Percentiles rank a stretch among this genome's conserved stretches.
Evolutionary conservation across 305 asterid genomes (phyloP).

Genomic region (Fraxinus floribunda): DNA sequence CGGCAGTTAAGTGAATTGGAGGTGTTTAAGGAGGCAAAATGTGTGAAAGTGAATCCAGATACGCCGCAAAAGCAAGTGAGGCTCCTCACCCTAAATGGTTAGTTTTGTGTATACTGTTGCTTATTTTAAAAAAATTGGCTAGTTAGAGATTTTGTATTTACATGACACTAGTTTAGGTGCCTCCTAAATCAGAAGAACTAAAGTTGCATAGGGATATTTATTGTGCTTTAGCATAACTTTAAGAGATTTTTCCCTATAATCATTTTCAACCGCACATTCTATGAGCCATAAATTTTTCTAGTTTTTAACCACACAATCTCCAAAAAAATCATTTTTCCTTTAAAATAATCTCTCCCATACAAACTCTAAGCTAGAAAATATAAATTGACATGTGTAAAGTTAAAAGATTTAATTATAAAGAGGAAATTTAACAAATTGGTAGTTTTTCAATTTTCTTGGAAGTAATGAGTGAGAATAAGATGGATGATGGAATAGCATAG

Average conservation of each 20-base stretch:
- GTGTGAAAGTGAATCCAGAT: slow-evolving; percentile 96
- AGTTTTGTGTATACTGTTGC: slow-evolving; percentile 15
- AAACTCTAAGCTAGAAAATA: not conserved
- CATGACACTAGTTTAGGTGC: not conserved
- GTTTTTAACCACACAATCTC: not conserved
- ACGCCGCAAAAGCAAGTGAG: slow-evolving; percentile 95
- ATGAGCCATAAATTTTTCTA: not conserved
- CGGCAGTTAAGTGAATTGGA: slow-evolving; percentile 71
- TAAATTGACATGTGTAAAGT: not conserved
- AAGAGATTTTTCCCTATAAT: not conserved
- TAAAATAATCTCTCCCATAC: not conserved
- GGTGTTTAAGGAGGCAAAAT: slow-evolving; percentile 65
- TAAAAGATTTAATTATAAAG: not conserved
- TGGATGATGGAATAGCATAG: not conserved
- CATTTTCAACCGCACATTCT: not conserved
- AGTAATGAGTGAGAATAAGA: not conserved
- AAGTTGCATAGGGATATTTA: not conserved
- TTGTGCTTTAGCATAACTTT: not conserved
- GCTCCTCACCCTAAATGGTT: slow-evolving; percentile 83
- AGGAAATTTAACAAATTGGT: not conserved
- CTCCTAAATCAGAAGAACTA: not conserved
- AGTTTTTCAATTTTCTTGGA: not conserved
- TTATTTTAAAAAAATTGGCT: not conserved
- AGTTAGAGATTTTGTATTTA: not conserved
- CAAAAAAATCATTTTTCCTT: not conserved